phyloP scores from a whole-genome alignment of 2,329 filamentous ascomycete species.

The Penicillium sp. region DNA sequence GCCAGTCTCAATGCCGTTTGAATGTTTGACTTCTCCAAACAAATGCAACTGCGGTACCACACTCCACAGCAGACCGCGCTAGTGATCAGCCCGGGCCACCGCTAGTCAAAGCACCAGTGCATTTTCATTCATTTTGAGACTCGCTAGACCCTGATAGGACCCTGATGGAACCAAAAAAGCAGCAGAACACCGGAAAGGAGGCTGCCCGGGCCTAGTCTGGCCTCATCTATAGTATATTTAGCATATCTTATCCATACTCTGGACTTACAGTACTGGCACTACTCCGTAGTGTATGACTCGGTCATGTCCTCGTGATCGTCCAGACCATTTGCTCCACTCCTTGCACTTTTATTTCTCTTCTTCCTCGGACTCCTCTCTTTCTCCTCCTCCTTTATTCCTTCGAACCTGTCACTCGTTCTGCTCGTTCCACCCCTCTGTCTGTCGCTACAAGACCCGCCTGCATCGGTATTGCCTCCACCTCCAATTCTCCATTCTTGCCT shows the following conservation, averaged over 20 bases:
- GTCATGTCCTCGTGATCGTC: constrained; percentile 2
- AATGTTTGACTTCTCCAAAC: background rate
- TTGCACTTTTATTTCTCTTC: constrained; percentile 10
- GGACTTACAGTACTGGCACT: no score
- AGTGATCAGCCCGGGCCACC: background rate
- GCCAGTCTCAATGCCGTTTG: background rate
- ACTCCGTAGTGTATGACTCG: no score
- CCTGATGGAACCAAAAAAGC: background rate
- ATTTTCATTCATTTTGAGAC: background rate
- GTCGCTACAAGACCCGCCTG: constrained; percentile 7
- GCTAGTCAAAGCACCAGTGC: background rate
- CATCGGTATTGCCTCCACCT: background rate
- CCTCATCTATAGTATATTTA: background rate
- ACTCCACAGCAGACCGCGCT: background rate
- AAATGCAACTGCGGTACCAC: constrained; percentile 10
- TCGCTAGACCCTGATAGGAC: background rate
- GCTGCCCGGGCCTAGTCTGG: background rate
- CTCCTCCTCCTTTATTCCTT: constrained; percentile 3
- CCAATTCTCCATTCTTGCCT: background rate
- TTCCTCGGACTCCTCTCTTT: constrained; percentile 6
- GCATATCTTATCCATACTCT: background rate
- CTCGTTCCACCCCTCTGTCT: constrained; percentile 1
- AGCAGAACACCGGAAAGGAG: background rate
- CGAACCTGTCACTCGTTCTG: background rate
- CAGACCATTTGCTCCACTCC: background rate